These are phyloP conservation scores for Colletotrichum siamense DNA, from an alignment of 2,329 filamentous ascomycete species.

Conservation along the genomic window DNA sequence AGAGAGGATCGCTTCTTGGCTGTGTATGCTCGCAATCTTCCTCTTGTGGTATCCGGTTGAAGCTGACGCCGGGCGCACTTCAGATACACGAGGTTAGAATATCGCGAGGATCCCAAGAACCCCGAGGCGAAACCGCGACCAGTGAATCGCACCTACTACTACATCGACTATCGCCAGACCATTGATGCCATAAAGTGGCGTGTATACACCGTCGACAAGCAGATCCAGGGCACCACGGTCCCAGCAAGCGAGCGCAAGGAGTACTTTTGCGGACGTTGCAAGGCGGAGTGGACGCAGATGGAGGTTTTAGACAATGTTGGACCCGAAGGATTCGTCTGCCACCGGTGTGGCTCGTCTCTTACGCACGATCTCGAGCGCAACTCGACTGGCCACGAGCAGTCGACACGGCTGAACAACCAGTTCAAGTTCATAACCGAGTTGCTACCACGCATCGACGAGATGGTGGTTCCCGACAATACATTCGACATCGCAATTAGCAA, in stretches of 20 bases:
- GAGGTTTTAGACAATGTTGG: slow-evolving; percentile 84
- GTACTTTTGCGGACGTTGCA: slow-evolving; percentile 83
- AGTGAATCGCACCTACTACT: slow-evolving; percentile 92
- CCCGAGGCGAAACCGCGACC: slow-evolving; percentile 79
- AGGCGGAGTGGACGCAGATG: slow-evolving; percentile 85
- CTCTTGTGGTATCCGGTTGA: not conserved
- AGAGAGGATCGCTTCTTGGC: slow-evolving; percentile 85
- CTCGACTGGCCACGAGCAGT: slow-evolving; percentile 74
- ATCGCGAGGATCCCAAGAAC: slow-evolving; percentile 23
- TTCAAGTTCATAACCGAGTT: slow-evolving; percentile 80
- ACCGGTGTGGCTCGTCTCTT: slow-evolving; percentile 73
- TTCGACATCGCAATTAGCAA: slow-evolving; percentile 73
- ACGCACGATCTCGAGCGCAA: slow-evolving; percentile 70
- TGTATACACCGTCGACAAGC: slow-evolving; percentile 85
- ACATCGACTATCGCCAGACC: slow-evolving; percentile 91
- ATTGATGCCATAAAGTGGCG: slow-evolving; percentile 97
- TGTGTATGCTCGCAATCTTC: slow-evolving; percentile 60
- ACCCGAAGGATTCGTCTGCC: slow-evolving; percentile 78
- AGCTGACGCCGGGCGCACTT: not conserved
- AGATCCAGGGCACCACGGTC: slow-evolving; percentile 83
- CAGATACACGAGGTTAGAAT: slow-evolving; percentile 22
- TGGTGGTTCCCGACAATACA: slow-evolving; percentile 75
- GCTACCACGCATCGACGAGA: slow-evolving; percentile 77
- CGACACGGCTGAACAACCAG: slow-evolving; percentile 77
- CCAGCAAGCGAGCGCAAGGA: slow-evolving; percentile 89